These are phyloP conservation scores for Fraxinus platypoda DNA, from an alignment of 305 asterid species.

Conservation along the genomic window DNA sequence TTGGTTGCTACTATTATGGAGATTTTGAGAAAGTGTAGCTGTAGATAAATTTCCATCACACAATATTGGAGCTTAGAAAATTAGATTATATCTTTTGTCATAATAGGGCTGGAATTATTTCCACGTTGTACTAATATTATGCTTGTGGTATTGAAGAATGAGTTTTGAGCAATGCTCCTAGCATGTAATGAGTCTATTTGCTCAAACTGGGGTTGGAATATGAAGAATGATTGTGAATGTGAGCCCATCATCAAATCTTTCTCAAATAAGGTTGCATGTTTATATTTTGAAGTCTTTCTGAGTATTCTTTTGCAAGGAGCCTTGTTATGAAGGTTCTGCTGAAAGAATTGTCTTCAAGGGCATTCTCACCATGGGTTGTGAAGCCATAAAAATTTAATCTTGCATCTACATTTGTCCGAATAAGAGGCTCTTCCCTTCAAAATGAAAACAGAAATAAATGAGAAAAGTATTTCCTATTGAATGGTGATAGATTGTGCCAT, in stretches of 20 bases:
- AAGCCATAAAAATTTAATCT: neutral
- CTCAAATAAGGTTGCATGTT: neutral
- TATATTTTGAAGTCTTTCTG: neutral
- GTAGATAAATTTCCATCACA: neutral
- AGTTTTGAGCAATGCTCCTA: neutral
- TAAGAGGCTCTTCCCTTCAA: neutral
- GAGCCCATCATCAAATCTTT: neutral
- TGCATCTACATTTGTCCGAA: neutral
- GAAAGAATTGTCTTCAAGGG: neutral
- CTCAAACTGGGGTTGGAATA: neutral
- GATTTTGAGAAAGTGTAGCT: neutral
- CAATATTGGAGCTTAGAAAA: neutral
- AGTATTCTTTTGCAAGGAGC: neutral
- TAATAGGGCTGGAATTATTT: neutral
- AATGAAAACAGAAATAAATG: neutral
- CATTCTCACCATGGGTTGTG: neutral
- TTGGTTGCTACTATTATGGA: neutral
- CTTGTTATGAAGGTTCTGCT: neutral
- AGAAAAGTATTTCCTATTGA: neutral
- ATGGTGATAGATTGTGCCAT: neutral
- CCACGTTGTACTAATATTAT: neutral
- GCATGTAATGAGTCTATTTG: neutral
- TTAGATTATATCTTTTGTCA: neutral
- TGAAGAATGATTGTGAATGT: neutral
- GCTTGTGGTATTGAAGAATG: conserved; percentile 10